Base-by-base conservation (phyloP, 495 filamentous ascomycete genomes). In the Sordaria brevicollis region DNA sequence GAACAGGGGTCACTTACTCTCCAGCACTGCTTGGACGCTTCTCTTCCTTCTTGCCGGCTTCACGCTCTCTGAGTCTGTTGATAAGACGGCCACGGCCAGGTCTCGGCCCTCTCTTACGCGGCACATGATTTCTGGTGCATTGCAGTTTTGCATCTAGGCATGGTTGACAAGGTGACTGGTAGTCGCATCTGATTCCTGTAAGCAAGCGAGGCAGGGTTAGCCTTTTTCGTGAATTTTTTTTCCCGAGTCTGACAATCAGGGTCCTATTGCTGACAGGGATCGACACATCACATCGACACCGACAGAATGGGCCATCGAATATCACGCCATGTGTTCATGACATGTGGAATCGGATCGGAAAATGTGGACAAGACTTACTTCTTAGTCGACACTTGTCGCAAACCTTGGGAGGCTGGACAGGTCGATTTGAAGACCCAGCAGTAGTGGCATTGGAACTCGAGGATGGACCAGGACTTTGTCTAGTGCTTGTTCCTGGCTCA, bases 51-150 rank as follows among this genome's bases (percentile, higher is more conserved):
- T 69, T 67, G 15, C 66, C 29, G 5, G 38, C 57, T 33, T 68
- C 73, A 5, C 67, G 66, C 19, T 74, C 78, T 31, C 78, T 66
- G 5, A 81, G 69, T 71, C 76, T 73, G 71, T 79, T 74, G 39
- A 81, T 78, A 2, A 81, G 76, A 68, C 74, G 71, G 5, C 79
- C 79, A 68, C 71, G 76, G 25, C 79, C 79, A 21, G 72, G 72
- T 67, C 79, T 81, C 1, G 79, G 79, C 35, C 78, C 79, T 35
- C 78, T 69, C 67, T 76, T 79, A 19, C 75, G 72, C 2, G 78
- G 79, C n/a, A 79, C 74, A 71, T 81, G 78, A 8, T 79, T 76
- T 43, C 79, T 74, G 71, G 76, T 81, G 72, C 79, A 81, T 35
- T 54, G 62, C 65, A 81, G 68, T 5, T 67, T 66, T 10, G 78